Evolutionary conservation across 2,329 filamentous ascomycete species (phyloP), one percentile per base, ranked within the genome.

Genomic region (Botrytis byssoidea): DNA sequence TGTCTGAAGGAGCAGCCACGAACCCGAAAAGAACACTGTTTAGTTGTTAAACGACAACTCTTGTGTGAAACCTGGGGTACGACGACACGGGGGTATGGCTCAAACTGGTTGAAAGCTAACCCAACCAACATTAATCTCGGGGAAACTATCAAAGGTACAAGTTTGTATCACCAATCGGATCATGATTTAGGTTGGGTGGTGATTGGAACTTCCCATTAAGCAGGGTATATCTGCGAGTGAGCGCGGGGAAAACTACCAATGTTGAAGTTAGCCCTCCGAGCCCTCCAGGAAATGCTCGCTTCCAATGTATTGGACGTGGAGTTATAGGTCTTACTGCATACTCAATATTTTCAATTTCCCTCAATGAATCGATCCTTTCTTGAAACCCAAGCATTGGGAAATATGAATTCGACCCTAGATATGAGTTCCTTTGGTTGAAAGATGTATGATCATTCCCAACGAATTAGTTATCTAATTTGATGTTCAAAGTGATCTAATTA

Each of bases 201-300:
- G 44, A 64, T 42, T 64, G 37, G 42, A 65, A 44, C 46, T 42
- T 55, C 60, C 46, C 37, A 42, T 64, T 51, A 35, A 44, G 46
- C 70, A 72, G 70, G 60, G 60, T 32, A 42, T 46, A 51, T 72
- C 70, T 72, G 37, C 70, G 65, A 66, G 44, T 42, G 37, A 65
- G 29, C 44, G 60, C 60, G 70, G 44, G 59, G 59, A 66, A 46
- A n/a, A 18, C 22, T 65, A 66, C 46, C 32, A 71, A 29, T 37
- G 46, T 14, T 42, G 61, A 66, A 40, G 70, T 63, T 35, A 29
- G 8, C n/a, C n/a, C 51, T 29, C 51, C 51, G 4, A 57, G 25
- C 51, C 51, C 48, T 55, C 51, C n/a, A 29, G n/a, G 35, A 29
- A 40, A 32, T 35, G 25, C n/a, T 51, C 46, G 70, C 35, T 46